Evolutionary conservation across 176 grass and related monocot species (phyloP).

Genomic region (Rhynchospora pubera): DNA sequence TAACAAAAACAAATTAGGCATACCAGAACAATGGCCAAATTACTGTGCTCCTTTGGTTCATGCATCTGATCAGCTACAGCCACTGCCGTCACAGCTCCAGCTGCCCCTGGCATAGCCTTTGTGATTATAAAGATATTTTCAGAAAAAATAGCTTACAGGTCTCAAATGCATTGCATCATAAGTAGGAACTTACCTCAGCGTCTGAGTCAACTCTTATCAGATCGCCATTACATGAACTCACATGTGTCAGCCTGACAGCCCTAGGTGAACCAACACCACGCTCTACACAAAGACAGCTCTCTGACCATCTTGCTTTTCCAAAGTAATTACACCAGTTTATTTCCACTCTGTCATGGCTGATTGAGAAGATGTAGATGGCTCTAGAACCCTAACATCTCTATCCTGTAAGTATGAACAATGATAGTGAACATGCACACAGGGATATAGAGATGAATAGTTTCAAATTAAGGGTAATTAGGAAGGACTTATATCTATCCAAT

Average conservation of each 20-base stretch:
- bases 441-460: neutral
- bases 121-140: slow-evolving; percentile 35
- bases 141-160: slow-evolving; percentile 19
- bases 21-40: slow-evolving; percentile 87
- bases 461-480: neutral
- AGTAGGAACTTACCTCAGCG: slow-evolving; percentile 42
- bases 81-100: slow-evolving; percentile 88
- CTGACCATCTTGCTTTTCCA: slow-evolving; percentile 66
- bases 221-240: slow-evolving; percentile 42
- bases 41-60: slow-evolving; percentile 73
- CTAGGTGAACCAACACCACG: slow-evolving; percentile 91
- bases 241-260: slow-evolving; percentile 54
- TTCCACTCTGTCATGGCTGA: slow-evolving; percentile 21
- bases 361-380: neutral
- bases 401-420: neutral
- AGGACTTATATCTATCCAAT: neutral
- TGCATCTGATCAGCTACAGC: slow-evolving; percentile 99
- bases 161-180: slow-evolving; percentile 17
- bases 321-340: slow-evolving; percentile 26
- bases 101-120: slow-evolving; percentile 88
- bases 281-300: slow-evolving; percentile 76
- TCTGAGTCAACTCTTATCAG: slow-evolving; percentile 52
- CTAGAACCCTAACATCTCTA: neutral
- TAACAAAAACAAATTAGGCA: slow-evolving; percentile 13
- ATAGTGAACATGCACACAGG: neutral